phyloP scores from a whole-genome alignment of 164 flowering plant genomes.

The Berberis thunbergii region DNA sequence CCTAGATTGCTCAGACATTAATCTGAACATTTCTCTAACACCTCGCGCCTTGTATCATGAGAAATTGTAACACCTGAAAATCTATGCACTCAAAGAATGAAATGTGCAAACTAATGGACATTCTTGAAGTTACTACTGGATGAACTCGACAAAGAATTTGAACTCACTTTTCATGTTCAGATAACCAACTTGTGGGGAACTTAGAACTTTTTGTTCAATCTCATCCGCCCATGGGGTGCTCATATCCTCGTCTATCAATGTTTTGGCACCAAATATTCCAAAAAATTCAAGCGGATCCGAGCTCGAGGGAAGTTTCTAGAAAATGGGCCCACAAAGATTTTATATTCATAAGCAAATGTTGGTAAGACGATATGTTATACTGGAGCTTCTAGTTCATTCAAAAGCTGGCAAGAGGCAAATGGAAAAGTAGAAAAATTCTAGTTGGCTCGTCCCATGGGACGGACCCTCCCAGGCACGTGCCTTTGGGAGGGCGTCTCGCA shows the following conservation, averaged over 20 bases:
- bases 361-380: slow-evolving; percentile 88
- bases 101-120: no score
- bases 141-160: neutral
- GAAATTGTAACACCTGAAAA: no score
- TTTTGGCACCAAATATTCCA: slow-evolving; percentile 84
- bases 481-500: no score
- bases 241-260: slow-evolving; percentile 58
- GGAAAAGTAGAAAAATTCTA: no score
- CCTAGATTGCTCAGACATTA: no score
- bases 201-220: slow-evolving; percentile 87
- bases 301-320: slow-evolving; percentile 91
- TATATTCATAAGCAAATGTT: slow-evolving; percentile 98
- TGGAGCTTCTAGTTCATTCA: slow-evolving; percentile 84
- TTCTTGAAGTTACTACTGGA: no score
- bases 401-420: slow-evolving; percentile 40
- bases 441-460: no score
- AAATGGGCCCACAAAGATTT: slow-evolving; percentile 95
- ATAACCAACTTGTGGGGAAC: slow-evolving; percentile 97
- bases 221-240: slow-evolving; percentile 85
- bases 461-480: no score
- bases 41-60: no score
- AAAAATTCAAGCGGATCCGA: slow-evolving; percentile 85
- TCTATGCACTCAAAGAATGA: no score
- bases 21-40: no score
- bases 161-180: neutral